phyloP scores from a whole-genome alignment of 345 rosid genomes.

The Linum lewisii region DNA sequence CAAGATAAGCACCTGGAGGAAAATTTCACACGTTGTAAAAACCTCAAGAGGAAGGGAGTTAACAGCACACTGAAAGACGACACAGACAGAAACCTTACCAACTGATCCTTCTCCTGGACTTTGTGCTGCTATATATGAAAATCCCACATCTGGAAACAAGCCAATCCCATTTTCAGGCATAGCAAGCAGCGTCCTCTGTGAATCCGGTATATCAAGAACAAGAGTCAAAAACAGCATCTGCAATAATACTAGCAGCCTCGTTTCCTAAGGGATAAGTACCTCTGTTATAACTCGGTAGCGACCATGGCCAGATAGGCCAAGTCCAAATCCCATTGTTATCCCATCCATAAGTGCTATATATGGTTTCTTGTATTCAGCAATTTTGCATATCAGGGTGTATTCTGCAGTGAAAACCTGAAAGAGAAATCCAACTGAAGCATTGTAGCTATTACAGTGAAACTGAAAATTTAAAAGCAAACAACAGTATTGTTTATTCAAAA shows the following conservation, averaged over 20 bases:
- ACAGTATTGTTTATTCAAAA: too few species aligned
- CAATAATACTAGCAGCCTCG: background rate
- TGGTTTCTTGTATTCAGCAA: slow-evolving; percentile 75
- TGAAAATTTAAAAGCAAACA: background rate
- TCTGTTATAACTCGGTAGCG: slow-evolving; percentile 76
- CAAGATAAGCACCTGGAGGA: slow-evolving; percentile 76
- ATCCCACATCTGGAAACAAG: slow-evolving; percentile 96
- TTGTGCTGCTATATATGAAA: slow-evolving; percentile 81
- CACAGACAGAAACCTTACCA: slow-evolving; percentile 32
- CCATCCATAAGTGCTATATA: slow-evolving; percentile 91
- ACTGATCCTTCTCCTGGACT: slow-evolving; percentile 90
- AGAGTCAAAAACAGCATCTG: background rate
- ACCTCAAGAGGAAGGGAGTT: background rate
- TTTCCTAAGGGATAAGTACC: slow-evolving; percentile 28
- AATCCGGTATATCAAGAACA: slow-evolving; percentile 10
- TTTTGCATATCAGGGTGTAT: slow-evolving; percentile 81
- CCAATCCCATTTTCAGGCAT: slow-evolving; percentile 99
- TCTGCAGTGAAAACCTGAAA: slow-evolving; percentile 76
- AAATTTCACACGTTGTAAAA: background rate
- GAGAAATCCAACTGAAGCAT: slow-evolving; percentile 5
- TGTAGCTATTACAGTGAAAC: background rate
- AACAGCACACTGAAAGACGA: background rate
- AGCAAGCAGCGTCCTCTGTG: slow-evolving; percentile 68
- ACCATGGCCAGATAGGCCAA: slow-evolving; percentile 96
- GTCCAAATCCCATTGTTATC: slow-evolving; percentile 87